Percentiles rank a stretch among this genome's conserved stretches.
Conservation (phyloP, 257 asterid species). For the Nyctanthes arbortristis region DNA sequence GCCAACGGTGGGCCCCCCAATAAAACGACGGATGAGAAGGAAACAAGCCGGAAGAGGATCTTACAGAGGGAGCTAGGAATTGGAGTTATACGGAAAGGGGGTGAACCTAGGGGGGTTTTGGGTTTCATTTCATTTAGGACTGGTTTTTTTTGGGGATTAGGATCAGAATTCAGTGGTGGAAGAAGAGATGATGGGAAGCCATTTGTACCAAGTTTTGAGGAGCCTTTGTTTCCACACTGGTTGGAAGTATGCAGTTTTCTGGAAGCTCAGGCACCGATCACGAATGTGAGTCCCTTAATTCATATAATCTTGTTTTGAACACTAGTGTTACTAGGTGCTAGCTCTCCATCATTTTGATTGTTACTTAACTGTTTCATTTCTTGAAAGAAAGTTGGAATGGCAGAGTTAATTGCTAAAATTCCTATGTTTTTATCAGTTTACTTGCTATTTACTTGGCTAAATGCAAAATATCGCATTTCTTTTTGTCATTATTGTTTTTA, state of each 20-base stretch:
- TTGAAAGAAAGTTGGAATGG: background rate
- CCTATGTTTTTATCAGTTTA: constrained; percentile 10
- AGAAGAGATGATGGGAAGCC: constrained; percentile 65
- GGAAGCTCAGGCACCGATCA: constrained; percentile 84
- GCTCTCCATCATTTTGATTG: background rate
- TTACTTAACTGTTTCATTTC: background rate
- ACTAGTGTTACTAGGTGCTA: background rate
- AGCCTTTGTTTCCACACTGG: constrained; percentile 70
- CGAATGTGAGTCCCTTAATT: constrained; percentile 67
- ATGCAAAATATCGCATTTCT: background rate
- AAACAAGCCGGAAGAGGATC: constrained; percentile 99
- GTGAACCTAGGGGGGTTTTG: constrained; percentile 40
- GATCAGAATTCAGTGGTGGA: constrained; percentile 36
- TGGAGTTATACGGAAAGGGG: constrained; percentile 30
- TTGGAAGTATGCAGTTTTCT: constrained; percentile 91
- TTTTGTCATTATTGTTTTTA: background rate
- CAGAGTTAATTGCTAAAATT: background rate
- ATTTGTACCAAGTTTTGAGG: constrained; percentile 68
- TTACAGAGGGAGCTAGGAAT: constrained; percentile 91
- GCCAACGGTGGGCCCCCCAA: constrained; percentile 96
- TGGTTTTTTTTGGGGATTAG: constrained; percentile 51
- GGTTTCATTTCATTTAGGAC: constrained; percentile 43
- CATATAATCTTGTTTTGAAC: constrained; percentile 3
- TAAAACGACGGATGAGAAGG: constrained; percentile 93
- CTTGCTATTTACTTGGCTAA: constrained; percentile 5